A percentile compares a stretch with the other conserved stretches of the same genome.
Conservation (phyloP, 768 basidiomycete genomes). For the Leucosporidium yakuticum region DNA sequence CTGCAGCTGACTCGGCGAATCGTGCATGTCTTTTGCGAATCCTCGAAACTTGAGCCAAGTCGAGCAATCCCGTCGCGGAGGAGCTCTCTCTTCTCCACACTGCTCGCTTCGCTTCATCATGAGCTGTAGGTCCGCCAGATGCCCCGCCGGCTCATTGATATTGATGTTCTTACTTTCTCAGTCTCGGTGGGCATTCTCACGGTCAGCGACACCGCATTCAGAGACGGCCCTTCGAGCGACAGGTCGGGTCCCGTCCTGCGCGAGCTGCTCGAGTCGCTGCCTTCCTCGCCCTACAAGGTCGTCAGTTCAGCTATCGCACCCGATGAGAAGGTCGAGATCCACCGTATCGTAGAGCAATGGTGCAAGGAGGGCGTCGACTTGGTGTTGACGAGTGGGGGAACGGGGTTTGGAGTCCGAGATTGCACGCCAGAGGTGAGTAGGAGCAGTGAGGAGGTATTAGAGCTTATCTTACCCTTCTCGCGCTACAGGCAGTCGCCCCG, state of each 20-base stretch:
- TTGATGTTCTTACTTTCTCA: background rate
- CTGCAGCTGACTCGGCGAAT: no score
- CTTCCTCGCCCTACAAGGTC: slow-evolving; percentile 5
- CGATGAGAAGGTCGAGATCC: slow-evolving; percentile 59
- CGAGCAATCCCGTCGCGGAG: no score
- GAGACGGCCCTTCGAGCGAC: slow-evolving; percentile 5
- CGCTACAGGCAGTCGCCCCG: slow-evolving; percentile 45
- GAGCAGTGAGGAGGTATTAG: slow-evolving; percentile 50
- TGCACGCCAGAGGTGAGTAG: slow-evolving; percentile 68
- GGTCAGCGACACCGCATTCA: slow-evolving; percentile 26
- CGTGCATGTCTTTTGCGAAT: no score
- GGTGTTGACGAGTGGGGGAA: slow-evolving; percentile 79
- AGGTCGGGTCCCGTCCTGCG: slow-evolving; percentile 17
- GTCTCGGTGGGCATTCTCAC: slow-evolving; percentile 10
- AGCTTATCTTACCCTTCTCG: slow-evolving; percentile 18
- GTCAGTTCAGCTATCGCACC: slow-evolving; percentile 51
- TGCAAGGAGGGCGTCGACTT: slow-evolving; percentile 55
- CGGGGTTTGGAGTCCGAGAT: slow-evolving; percentile 76
- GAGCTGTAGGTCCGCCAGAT: no score
- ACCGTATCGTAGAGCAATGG: slow-evolving; percentile 47
- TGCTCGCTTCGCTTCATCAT: no score
- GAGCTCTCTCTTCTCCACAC: no score
- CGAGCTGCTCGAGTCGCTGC: slow-evolving; percentile 4
- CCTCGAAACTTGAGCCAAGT: no score
- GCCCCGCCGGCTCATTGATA: no score